These are phyloP conservation scores for Yamadazyma pseudoaaseri DNA, from an alignment of 1,139 yeast genomes.

Conservation along the genomic window DNA sequence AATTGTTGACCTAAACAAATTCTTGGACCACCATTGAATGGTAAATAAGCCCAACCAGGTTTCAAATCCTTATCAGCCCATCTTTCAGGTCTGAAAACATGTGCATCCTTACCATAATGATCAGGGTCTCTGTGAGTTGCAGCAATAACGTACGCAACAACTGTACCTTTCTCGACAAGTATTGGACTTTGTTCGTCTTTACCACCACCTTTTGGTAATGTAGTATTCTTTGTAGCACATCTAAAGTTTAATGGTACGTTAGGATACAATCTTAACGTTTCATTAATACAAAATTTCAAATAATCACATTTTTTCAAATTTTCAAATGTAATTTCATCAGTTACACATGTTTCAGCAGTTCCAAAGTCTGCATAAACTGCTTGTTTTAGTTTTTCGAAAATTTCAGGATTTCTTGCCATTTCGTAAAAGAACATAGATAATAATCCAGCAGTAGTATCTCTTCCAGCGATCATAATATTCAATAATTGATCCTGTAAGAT, in stretches of 20 bases:
- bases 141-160: constrained; percentile 43
- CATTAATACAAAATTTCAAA: constrained; percentile 47
- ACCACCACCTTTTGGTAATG: constrained; percentile 56
- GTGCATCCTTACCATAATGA: constrained; percentile 50
- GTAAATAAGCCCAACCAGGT: constrained; percentile 54
- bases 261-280: constrained; percentile 53
- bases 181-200: constrained; percentile 40
- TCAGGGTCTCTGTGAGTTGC: constrained; percentile 44
- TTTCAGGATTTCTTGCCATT: constrained; percentile 22
- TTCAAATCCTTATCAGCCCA: constrained; percentile 25
- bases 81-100: constrained; percentile 49
- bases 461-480: constrained; percentile 33
- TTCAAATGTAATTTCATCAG: constrained; percentile 42
- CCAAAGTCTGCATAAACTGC: constrained; percentile 23
- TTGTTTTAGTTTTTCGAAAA: constrained; percentile 22
- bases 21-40: constrained; percentile 64
- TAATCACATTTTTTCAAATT: constrained; percentile 44
- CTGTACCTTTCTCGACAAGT: constrained; percentile 45
- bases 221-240: constrained; percentile 41
- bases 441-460: constrained; percentile 33
- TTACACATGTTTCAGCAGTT: constrained; percentile 35
- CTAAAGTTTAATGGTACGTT: constrained; percentile 55
- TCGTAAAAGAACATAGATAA: constrained; percentile 25
- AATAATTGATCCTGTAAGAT: constrained; percentile 28
- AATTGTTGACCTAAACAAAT: constrained; percentile 63